phyloP scores from a whole-genome alignment of 257 asterid species.

The Salvia splendens region DNA sequence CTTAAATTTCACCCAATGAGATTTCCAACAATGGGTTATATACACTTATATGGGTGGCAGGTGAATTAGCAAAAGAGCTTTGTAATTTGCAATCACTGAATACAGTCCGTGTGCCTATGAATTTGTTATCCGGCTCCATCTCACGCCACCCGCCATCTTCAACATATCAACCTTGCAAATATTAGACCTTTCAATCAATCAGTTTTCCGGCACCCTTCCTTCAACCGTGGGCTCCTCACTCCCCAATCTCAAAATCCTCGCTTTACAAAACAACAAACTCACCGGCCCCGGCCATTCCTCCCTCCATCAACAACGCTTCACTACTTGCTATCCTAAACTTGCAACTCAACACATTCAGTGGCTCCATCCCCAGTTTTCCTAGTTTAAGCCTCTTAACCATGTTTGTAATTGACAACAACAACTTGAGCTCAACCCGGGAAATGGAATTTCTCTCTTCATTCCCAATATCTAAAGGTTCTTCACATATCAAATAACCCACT shows the following conservation, averaged over 20 bases:
- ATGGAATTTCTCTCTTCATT: slow-evolving; percentile 21
- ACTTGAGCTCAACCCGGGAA: slow-evolving; percentile 26
- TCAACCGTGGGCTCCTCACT: not conserved
- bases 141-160: not conserved
- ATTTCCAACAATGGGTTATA: too few species aligned
- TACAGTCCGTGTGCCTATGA: too few species aligned
- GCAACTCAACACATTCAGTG: not conserved
- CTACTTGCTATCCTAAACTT: not conserved
- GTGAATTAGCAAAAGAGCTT: too few species aligned
- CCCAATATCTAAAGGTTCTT: slow-evolving; percentile 16
- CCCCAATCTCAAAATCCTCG: slow-evolving; percentile 27
- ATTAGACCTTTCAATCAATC: not conserved
- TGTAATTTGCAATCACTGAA: too few species aligned
- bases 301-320: slow-evolving; percentile 27
- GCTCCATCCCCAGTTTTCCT: slow-evolving; percentile 35
- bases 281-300: not conserved
- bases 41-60: too few species aligned
- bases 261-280: slow-evolving; percentile 24
- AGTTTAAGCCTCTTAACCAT: slow-evolving; percentile 26
- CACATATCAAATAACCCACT: slow-evolving; percentile 22
- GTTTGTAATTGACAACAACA: slow-evolving; percentile 27
- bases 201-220: slow-evolving; percentile 17
- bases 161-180: not conserved
- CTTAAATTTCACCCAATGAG: too few species aligned
- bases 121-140: too few species aligned